Evolutionary conservation across 164 flowering plant species (phyloP).

Genomic region (Amborella trichopoda): DNA sequence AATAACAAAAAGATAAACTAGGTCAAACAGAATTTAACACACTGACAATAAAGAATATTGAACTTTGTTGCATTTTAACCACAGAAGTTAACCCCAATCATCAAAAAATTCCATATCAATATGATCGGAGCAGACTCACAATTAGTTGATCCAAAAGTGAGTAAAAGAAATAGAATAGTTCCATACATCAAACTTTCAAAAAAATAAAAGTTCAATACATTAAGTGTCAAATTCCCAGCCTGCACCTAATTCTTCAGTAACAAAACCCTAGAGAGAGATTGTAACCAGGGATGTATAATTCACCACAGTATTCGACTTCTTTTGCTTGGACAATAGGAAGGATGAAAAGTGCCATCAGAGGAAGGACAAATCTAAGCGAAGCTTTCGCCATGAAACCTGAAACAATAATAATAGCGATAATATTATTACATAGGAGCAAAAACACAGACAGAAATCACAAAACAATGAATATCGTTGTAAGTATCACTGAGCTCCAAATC

Average conservation of each 20-base stretch:
- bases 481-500: too few species aligned
- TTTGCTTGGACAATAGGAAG: constrained; percentile 16
- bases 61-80: neutral
- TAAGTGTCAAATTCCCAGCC: neutral
- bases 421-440: too few species aligned
- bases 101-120: neutral
- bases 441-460: too few species aligned
- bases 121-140: neutral
- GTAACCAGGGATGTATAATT: neutral
- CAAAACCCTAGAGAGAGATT: neutral
- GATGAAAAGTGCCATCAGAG: constrained; percentile 14
- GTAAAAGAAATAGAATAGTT: neutral
- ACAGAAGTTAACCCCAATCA: neutral
- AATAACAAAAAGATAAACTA: neutral
- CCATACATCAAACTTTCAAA: neutral
- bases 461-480: too few species aligned
- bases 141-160: neutral
- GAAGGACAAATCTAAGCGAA: constrained; percentile 6
- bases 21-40: constrained; percentile 8
- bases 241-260: too few species aligned
- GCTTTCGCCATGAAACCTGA: too few species aligned
- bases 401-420: too few species aligned
- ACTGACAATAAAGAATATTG: neutral
- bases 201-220: neutral
- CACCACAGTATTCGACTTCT: constrained; percentile 33